Evolutionary conservation across 768 basidiomycete genomes (phyloP), one percentile per base, ranked within the genome.

Genomic region (Serendipita sp.): DNA sequence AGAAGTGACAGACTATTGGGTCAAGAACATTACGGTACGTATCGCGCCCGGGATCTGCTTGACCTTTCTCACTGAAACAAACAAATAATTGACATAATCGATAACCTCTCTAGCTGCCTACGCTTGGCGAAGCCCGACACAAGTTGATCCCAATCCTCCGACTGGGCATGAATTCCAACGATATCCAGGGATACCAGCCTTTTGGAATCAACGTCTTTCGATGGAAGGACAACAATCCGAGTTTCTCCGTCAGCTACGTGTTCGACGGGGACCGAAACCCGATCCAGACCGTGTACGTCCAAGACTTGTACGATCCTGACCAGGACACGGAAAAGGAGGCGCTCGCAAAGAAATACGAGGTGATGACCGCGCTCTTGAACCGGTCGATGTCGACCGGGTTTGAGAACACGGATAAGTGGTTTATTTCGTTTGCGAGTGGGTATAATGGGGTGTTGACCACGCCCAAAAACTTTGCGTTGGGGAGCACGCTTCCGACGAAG

Each of bases 91-190:
- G 20, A 43, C 42, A 43, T 43, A 43, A n/a, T 43, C n/a, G 42
- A 43, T n/a, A n/a, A n/a, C n/a, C n/a, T n/a, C n/a, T n/a, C 26
- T 30, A 65, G 64, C 53, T 65, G 7, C 22, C 5, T 58, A 80
- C 78, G 71, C 72, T 82, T 3, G 79, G 79, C 1, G 73, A 78
- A 69, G 76, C 79, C 1, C 76, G 81, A 2, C 78, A 79, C 20
- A 81, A 80, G 67, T 71, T 80, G 3, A 77, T 75, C 14, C 75
- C 81, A 30, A 74, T 82, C 38, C 77, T 79, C 62, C 77, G 81
- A 3, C 80, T 75, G 68, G 69, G 71, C 30, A 22, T 58, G 24
- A 11, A 22, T 28, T 38, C 60, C 28, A 41, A 24, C 31, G 30
- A 28, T 31, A 51, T 58, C 56, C 63, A 33, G 24, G 63, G 33